Conservation (phyloP, 2,329 filamentous ascomycete genomes). For the Cladosporium phlei region DNA sequence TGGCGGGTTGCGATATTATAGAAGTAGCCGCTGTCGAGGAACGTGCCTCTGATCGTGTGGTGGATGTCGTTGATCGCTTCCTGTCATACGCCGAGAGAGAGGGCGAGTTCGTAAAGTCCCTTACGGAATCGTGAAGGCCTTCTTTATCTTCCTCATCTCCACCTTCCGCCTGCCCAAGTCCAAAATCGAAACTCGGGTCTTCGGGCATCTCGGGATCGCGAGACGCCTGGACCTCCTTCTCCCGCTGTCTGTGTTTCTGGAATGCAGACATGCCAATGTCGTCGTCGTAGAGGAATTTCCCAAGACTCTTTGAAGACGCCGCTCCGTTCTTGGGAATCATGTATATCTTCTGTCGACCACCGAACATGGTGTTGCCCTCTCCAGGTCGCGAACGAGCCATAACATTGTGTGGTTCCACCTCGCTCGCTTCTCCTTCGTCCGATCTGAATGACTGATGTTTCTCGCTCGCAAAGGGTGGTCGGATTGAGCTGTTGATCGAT, state of each 20-base stretch:
- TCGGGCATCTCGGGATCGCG: conserved; percentile 19
- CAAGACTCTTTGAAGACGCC: conserved; percentile 49
- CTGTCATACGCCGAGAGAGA: conserved; percentile 61
- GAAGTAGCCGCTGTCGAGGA: conserved; percentile 87
- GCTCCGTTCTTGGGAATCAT: conserved; percentile 60
- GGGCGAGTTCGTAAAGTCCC: conserved; percentile 45
- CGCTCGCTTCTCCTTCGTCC: conserved; percentile 56
- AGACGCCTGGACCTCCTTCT: conserved; percentile 48
- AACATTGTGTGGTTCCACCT: conserved; percentile 67
- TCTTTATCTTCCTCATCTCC: conserved; percentile 38
- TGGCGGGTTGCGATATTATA: conserved; percentile 63
- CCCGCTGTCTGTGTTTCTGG: conserved; percentile 63
- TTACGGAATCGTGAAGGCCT: conserved; percentile 44
- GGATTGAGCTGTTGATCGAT: conserved; percentile 63
- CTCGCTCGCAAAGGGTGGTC: conserved; percentile 56
- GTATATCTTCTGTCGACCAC: conserved; percentile 92
- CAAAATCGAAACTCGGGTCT: conserved; percentile 31
- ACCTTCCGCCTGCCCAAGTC: conserved; percentile 28
- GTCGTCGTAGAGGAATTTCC: conserved; percentile 73
- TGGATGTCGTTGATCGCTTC: conserved; percentile 78
- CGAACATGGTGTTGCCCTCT: conserved; percentile 90
- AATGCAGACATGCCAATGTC: conserved; percentile 81
- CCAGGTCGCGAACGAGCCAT: conserved; percentile 77
- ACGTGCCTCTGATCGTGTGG: conserved; percentile 62
- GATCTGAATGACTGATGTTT: conserved; percentile 63